Evolutionary conservation across 1,284 basidiomycete genomes (phyloP).

Genomic region (Leucoagaricus sp.): DNA sequence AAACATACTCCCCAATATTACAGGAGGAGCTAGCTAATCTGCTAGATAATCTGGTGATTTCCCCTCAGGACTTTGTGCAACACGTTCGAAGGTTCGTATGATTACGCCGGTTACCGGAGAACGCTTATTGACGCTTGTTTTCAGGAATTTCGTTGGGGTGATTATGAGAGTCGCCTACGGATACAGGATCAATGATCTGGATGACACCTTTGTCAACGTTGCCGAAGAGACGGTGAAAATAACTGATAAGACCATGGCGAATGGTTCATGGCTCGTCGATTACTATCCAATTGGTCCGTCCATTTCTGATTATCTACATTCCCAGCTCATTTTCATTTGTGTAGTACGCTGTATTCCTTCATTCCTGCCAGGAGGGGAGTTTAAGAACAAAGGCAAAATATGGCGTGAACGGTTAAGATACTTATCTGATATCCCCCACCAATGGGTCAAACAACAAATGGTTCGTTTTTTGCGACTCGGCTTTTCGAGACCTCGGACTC

Average conservation of each 20-base stretch:
- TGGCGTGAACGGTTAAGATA: conserved; percentile 36
- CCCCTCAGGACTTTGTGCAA: conserved; percentile 31
- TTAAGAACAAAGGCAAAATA: conserved; percentile 37
- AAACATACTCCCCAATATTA: conserved; percentile 32
- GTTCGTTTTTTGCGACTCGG: conserved; percentile 23
- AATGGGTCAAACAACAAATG: conserved; percentile 45
- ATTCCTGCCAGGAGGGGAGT: conserved; percentile 39
- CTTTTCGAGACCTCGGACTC: background rate
- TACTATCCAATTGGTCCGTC: conserved; percentile 39
- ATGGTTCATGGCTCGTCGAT: conserved; percentile 48
- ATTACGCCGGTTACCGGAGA: background rate
- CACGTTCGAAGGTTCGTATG: conserved; percentile 37
- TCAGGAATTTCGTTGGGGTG: conserved; percentile 41
- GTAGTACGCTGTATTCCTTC: conserved; percentile 39
- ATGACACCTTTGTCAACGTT: conserved; percentile 43
- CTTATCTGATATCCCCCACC: conserved; percentile 38
- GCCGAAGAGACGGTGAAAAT: conserved; percentile 43
- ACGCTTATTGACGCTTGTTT: background rate
- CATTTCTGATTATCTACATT: background rate
- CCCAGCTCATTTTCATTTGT: background rate
- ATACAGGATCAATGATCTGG: conserved; percentile 33
- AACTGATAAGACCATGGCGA: conserved; percentile 39
- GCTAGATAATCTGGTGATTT: conserved; percentile 29
- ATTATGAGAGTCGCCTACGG: conserved; percentile 49
- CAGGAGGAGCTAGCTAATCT: conserved; percentile 34